These are phyloP conservation scores for Lunularia cruciata DNA, from an alignment of 225 moss, liverwort and hornwort genomes.

Conservation along the genomic window DNA sequence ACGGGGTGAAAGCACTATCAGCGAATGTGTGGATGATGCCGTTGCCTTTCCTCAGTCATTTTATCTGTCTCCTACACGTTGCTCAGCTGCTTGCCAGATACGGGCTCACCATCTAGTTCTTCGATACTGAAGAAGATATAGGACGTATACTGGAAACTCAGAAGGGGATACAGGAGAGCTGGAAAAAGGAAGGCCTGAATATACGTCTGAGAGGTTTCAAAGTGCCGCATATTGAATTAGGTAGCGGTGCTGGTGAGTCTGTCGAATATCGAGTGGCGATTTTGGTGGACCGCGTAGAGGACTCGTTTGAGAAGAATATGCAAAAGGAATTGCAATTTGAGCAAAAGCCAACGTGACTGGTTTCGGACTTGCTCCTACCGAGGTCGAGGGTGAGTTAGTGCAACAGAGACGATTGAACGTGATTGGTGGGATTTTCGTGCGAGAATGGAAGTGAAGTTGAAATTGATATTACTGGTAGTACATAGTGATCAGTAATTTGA, in stretches of 20 bases:
- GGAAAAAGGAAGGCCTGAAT: background rate
- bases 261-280: no score
- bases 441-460: no score
- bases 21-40: conserved; percentile 16
- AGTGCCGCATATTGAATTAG: no score
- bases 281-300: no score
- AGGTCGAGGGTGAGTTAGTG: background rate
- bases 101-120: background rate
- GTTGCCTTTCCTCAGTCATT: background rate
- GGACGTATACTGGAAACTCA: background rate
- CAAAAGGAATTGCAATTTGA: background rate
- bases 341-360: background rate
- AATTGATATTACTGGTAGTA: no score
- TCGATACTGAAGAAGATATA: background rate
- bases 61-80: background rate
- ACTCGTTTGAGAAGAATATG: no score
- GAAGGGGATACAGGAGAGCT: background rate
- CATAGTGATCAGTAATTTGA: no score
- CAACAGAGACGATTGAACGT: no score
- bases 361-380: background rate
- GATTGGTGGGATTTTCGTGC: no score
- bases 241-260: no score
- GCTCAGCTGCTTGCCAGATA: background rate
- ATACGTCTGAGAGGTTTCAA: no score
- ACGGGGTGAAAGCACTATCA: background rate